Evolutionary conservation across 1,139 yeast species (phyloP).

Genomic region (Scheffersomyces titani): DNA sequence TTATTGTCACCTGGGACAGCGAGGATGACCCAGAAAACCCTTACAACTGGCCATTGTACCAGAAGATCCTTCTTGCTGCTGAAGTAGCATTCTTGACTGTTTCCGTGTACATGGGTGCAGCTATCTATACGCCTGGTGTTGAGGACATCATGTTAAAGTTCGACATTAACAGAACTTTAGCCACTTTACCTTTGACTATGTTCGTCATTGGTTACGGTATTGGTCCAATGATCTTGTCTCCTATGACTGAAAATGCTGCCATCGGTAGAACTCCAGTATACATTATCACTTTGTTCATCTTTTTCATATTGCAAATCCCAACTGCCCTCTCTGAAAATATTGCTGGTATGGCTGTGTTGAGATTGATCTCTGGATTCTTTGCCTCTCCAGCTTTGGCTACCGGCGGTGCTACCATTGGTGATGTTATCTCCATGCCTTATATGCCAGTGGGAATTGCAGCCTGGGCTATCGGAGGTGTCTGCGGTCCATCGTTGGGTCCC

Average conservation of each 20-base stretch:
- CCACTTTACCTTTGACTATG: conserved; percentile 8
- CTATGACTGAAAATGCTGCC: conserved; percentile 13
- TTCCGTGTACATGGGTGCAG: conserved; percentile 9
- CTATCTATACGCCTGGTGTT: conserved; percentile 10
- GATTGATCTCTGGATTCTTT: conserved; percentile 31
- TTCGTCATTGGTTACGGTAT: conserved; percentile 9
- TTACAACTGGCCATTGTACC: conserved; percentile 6
- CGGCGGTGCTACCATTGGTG: conserved; percentile 34
- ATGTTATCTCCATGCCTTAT: conserved; percentile 13
- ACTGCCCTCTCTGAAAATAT: conserved; percentile 24
- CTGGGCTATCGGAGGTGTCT: conserved; percentile 13
- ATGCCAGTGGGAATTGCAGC: conserved; percentile 12
- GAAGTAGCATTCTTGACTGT: conserved; percentile 4
- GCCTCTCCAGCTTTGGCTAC: conserved; percentile 31
- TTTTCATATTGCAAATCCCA: conserved; percentile 26
- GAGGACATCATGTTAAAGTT: conserved; percentile 5
- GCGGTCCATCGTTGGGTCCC: conserved; percentile 16
- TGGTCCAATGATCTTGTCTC: conserved; percentile 9
- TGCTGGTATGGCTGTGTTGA: conserved; percentile 24
- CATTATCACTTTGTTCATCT: conserved; percentile 22
- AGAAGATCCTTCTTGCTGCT: conserved; percentile 2
- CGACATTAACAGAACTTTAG: conserved; percentile 1
- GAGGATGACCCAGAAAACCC: conserved; percentile 10
- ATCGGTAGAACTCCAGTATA: conserved; percentile 52
- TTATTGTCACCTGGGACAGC: conserved; percentile 10